These are phyloP conservation scores for Balansia obtecta DNA, from an alignment of 2,329 filamentous ascomycete genomes.

Conservation along the genomic window DNA sequence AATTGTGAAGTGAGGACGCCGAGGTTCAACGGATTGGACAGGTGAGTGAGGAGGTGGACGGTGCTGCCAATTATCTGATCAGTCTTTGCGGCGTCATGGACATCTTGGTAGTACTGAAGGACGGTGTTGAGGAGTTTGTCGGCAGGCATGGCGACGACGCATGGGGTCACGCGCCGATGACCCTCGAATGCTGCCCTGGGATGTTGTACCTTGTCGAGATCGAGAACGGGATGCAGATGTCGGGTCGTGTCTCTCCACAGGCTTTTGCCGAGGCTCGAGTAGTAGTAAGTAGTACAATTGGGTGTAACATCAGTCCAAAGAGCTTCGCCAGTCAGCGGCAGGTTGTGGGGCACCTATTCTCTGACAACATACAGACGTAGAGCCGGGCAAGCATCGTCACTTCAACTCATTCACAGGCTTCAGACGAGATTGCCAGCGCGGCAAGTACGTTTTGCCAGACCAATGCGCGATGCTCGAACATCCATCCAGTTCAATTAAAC, in stretches of 20 bases:
- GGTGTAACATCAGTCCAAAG: background rate
- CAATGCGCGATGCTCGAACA: background rate
- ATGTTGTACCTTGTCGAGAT: no score
- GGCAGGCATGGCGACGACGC: slow-evolving; percentile 40
- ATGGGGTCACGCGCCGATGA: background rate
- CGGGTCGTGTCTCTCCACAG: background rate
- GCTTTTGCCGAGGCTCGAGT: slow-evolving; percentile 17
- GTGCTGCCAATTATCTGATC: slow-evolving; percentile 53
- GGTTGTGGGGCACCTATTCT: no score
- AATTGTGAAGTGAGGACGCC: slow-evolving; percentile 61
- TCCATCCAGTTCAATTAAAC: background rate
- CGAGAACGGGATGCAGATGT: no score
- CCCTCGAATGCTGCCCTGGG: background rate
- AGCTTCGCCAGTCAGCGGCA: background rate
- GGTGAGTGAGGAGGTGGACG: slow-evolving; percentile 51
- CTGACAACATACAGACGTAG: no score
- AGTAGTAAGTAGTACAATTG: no score
- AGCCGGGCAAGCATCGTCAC: no score
- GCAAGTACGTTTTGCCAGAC: no score
- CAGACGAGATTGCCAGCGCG: no score
- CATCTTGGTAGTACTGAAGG: slow-evolving; percentile 45
- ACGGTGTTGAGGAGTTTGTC: slow-evolving; percentile 56
- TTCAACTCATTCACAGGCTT: no score
- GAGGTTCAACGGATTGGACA: slow-evolving; percentile 65
- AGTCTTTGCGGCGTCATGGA: slow-evolving; percentile 36